Conservation (phyloP, 352 stramenopile genomes). For the Nannochloropsis limnetica region DNA sequence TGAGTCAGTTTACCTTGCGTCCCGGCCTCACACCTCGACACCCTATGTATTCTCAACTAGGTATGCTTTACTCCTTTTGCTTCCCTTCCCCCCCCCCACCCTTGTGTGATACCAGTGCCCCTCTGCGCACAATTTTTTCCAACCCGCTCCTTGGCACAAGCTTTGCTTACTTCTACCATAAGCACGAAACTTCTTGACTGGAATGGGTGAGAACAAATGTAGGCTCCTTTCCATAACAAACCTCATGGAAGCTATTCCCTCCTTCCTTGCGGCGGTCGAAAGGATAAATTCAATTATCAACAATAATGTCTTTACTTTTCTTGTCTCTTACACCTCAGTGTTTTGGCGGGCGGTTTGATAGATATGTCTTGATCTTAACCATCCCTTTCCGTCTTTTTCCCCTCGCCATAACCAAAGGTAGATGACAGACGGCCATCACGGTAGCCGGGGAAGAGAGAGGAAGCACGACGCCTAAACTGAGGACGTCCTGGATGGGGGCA, state of each 20-base stretch:
- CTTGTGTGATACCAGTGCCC: neutral
- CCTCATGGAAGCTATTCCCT: constrained; percentile 16
- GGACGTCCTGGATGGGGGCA: no score
- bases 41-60: no score
- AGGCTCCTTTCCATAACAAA: constrained; percentile 2
- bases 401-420: neutral
- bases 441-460: neutral
- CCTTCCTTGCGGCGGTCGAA: constrained; percentile 25
- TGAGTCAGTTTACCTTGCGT: no score
- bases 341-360: neutral
- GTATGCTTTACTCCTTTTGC: neutral
- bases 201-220: neutral
- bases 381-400: neutral
- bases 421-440: neutral
- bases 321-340: neutral
- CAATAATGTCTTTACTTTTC: neutral
- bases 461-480: no score
- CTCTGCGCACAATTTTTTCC: neutral
- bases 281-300: neutral
- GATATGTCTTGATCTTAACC: neutral
- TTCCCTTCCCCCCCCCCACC: neutral
- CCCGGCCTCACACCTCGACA: no score
- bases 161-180: neutral
- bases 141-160: constrained; percentile 27
- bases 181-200: constrained; percentile 30